A percentile compares a stretch with the other conserved stretches of the same genome.
Conservation (phyloP, 176 grass and related monocot genomes). For the Rhynchospora tenuis region DNA sequence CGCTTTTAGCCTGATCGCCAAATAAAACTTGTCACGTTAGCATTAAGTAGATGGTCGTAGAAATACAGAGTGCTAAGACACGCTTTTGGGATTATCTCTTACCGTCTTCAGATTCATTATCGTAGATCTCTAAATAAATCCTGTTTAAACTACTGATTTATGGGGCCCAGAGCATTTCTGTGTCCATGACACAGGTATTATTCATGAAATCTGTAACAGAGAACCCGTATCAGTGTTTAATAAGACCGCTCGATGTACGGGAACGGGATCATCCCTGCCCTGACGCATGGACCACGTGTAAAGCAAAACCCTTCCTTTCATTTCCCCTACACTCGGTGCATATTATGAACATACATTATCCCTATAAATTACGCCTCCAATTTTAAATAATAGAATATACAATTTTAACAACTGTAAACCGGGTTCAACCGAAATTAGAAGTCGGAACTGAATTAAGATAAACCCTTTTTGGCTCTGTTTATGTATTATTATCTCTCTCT, state of each 20-base stretch:
- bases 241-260: neutral
- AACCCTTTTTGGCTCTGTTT: neutral
- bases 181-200: too few relatives aligned
- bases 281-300: neutral
- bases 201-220: neutral
- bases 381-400: neutral
- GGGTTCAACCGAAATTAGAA: neutral
- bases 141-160: neutral
- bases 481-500: neutral
- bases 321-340: neutral
- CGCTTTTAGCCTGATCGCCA: too few relatives aligned
- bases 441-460: neutral
- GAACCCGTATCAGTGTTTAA: neutral
- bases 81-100: neutral
- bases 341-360: neutral
- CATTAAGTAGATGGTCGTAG: neutral
- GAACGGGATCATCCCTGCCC: neutral
- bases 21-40: neutral
- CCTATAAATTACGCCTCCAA: neutral
- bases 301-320: neutral
- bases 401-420: neutral
- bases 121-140: neutral
- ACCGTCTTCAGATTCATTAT: neutral
- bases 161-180: neutral
- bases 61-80: neutral